Evolutionary conservation across 1,284 basidiomycete species (phyloP).

Genomic region (Sanghuangporus sanghuang): DNA sequence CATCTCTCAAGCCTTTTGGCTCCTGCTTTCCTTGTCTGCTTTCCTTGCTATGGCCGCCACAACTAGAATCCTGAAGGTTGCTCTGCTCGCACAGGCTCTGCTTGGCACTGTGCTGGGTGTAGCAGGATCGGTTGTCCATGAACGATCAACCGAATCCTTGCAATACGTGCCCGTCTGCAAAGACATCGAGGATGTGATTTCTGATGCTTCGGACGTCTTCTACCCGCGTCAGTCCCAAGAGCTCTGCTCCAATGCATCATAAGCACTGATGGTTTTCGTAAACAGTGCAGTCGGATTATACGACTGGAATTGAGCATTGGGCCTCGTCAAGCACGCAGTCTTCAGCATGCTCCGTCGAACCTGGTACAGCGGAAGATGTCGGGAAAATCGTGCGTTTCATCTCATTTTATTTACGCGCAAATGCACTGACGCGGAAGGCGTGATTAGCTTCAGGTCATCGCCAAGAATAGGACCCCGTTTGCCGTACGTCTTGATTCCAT

Average conservation of each 20-base stretch:
- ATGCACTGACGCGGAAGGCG: neutral
- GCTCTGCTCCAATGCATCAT: neutral
- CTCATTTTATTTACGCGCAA: neutral
- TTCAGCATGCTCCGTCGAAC: conserved; percentile 46
- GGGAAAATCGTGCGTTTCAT: conserved; percentile 32
- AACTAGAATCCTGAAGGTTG: neutral
- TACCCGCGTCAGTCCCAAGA: conserved; percentile 25
- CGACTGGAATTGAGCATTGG: conserved; percentile 40
- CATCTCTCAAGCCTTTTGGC: neutral
- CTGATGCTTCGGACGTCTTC: conserved; percentile 30
- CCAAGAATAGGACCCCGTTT: conserved; percentile 34
- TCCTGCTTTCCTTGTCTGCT: neutral
- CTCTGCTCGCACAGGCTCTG: neutral
- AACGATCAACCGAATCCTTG: neutral
- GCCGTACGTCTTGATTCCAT: conserved; percentile 30
- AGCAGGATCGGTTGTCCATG: neutral
- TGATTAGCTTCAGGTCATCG: conserved; percentile 23
- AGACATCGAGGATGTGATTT: conserved; percentile 22
- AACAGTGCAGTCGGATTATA: conserved; percentile 28
- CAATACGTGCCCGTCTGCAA: conserved; percentile 5
- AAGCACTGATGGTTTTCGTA: neutral
- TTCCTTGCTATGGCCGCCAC: conserved; percentile 9
- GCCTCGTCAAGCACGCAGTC: conserved; percentile 36
- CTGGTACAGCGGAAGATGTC: conserved; percentile 43
- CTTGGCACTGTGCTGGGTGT: neutral